A percentile compares a stretch with the other conserved stretches of the same genome.
Evolutionary conservation across 192 early-diverging fungal genomes (phyloP).

Genomic region (Glomus cerebriforme): DNA sequence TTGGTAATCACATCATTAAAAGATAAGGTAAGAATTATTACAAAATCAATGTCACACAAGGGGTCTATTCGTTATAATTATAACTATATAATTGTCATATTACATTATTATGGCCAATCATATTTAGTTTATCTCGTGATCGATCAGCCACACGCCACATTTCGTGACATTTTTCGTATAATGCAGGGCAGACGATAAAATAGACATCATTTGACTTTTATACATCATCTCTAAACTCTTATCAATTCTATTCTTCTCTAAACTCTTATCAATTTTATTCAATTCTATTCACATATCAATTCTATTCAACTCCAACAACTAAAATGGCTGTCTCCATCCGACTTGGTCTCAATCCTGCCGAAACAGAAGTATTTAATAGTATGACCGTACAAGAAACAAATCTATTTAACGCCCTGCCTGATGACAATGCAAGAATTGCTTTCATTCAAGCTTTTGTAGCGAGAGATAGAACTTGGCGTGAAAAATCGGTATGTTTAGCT

Average conservation of each 20-base stretch:
- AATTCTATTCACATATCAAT: too few relatives aligned
- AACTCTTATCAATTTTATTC: too few relatives aligned
- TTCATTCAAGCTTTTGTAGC: background rate
- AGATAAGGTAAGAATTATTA: too few relatives aligned
- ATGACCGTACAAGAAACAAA: background rate
- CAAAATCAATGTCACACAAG: too few relatives aligned
- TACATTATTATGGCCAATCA: too few relatives aligned
- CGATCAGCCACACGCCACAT: too few relatives aligned
- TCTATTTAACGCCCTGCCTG: slow-evolving; percentile 3
- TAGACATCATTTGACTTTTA: background rate
- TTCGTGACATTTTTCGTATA: background rate
- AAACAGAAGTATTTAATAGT: slow-evolving; percentile 6
- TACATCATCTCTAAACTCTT: background rate
- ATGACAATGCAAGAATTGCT: background rate
- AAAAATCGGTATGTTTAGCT: too few relatives aligned
- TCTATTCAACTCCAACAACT: background rate
- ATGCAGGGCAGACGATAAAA: slow-evolving; percentile 1
- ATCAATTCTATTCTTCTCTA: too few relatives aligned
- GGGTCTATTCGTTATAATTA: too few relatives aligned
- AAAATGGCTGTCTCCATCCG: background rate
- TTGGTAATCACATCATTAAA: too few relatives aligned
- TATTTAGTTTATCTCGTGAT: too few relatives aligned
- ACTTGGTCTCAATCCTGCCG: background rate
- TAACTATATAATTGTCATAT: too few relatives aligned
- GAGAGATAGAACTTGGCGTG: background rate